Evolutionary conservation across 768 basidiomycete species (phyloP).

Genomic region (Tulasnella sp.): DNA sequence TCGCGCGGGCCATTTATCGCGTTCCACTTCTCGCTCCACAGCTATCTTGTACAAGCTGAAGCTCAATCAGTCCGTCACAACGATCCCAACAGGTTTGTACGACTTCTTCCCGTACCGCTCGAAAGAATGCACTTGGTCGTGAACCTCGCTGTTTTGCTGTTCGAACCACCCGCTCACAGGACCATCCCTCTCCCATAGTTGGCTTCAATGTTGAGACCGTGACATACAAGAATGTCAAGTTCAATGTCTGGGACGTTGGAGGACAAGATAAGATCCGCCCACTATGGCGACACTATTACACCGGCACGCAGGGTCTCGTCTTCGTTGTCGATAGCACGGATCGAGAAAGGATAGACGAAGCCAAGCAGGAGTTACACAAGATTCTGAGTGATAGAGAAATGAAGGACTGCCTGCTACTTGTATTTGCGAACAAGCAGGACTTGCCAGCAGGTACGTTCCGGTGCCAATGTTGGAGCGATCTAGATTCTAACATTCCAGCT

Average conservation of each 20-base stretch:
- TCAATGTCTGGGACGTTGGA: constrained; percentile 64
- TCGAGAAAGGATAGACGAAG: constrained; percentile 47
- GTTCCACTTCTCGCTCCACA: background rate
- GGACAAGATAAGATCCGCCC: constrained; percentile 52
- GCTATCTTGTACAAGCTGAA: constrained; percentile 49
- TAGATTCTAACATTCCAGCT: background rate
- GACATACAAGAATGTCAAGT: constrained; percentile 51
- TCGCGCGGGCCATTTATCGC: background rate
- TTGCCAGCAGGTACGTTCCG: constrained; percentile 43
- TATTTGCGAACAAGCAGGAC: constrained; percentile 53
- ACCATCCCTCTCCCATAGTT: constrained; percentile 27
- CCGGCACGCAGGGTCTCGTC: constrained; percentile 50
- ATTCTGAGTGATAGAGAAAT: constrained; percentile 49
- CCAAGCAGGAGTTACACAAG: constrained; percentile 45
- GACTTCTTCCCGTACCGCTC: background rate
- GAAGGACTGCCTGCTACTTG: constrained; percentile 49
- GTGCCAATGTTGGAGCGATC: background rate
- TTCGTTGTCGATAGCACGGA: constrained; percentile 51
- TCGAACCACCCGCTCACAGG: background rate
- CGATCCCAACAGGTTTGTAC: constrained; percentile 40
- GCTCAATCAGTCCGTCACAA: constrained; percentile 41
- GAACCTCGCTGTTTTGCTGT: background rate
- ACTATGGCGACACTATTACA: constrained; percentile 52
- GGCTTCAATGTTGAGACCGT: constrained; percentile 63
- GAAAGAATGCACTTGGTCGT: background rate